phyloP scores from a whole-genome alignment of 305 asterid species.

The Solanum hybrid region DNA sequence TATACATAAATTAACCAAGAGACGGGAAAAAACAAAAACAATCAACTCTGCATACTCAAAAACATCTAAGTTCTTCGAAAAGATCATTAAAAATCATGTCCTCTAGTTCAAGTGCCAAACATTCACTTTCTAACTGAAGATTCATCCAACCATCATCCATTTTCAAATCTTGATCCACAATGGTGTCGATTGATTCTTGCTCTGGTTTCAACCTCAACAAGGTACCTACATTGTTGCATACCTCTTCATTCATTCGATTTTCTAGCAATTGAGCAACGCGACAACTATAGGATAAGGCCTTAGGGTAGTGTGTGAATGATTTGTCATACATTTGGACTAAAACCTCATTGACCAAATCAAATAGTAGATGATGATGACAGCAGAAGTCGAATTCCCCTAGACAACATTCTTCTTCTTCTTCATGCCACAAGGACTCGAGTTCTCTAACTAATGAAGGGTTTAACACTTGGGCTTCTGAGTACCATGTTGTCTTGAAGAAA shows the following conservation, averaged over 20 bases:
- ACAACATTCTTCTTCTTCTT: conserved; percentile 24
- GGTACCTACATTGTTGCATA: conserved; percentile 17
- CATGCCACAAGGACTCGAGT: conserved; percentile 51
- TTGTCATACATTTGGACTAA: conserved; percentile 34
- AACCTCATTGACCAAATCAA: conserved; percentile 59
- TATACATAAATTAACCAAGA: background rate
- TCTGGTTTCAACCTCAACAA: conserved; percentile 25
- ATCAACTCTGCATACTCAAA: conserved; percentile 10
- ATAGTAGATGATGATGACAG: conserved; percentile 57
- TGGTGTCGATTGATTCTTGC: conserved; percentile 25
- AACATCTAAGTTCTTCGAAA: conserved; percentile 37
- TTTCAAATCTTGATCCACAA: conserved; percentile 37
- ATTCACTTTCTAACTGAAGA: conserved; percentile 59
- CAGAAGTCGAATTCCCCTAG: conserved; percentile 32
- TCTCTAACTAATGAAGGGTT: conserved; percentile 43
- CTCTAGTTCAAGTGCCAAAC: conserved; percentile 52
- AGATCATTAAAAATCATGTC: conserved; percentile 51
- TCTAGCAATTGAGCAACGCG: conserved; percentile 44
- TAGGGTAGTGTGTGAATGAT: conserved; percentile 53
- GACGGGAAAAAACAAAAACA: background rate
- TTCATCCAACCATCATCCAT: conserved; percentile 71
- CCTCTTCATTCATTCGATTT: conserved; percentile 30
- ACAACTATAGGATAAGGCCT: conserved; percentile 46
- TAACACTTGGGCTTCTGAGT: conserved; percentile 39
- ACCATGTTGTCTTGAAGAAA: conserved; percentile 32